Evolutionary conservation across 768 basidiomycete genomes (phyloP).

Genomic region (Podaxis sp.): DNA sequence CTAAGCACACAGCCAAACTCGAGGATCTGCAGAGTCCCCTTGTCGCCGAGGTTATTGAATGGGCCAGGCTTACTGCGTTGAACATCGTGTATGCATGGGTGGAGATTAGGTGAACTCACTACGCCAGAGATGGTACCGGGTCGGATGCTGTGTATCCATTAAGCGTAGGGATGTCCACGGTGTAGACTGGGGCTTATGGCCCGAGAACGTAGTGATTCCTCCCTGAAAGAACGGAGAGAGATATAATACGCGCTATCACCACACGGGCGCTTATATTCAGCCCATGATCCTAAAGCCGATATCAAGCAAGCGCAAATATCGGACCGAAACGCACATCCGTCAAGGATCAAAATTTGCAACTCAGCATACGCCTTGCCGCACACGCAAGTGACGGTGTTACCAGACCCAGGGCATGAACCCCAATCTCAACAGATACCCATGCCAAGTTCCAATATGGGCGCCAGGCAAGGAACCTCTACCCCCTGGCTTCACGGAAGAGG

Average conservation of each 20-base stretch:
- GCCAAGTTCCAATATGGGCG: conserved; percentile 73
- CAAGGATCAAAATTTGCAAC: conserved; percentile 10
- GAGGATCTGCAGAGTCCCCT: conserved; percentile 15
- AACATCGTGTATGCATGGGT: not conserved
- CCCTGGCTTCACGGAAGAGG: conserved; percentile 79
- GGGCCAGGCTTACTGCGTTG: not conserved
- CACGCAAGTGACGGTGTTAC: not conserved
- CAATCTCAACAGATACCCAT: conserved; percentile 36
- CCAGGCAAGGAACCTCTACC: conserved; percentile 89
- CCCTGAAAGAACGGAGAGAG: not conserved
- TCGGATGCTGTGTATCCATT: not conserved
- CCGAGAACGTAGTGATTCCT: not conserved
- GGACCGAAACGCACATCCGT: not conserved
- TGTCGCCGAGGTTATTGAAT: conserved; percentile 15
- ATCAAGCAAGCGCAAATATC: conserved; percentile 6
- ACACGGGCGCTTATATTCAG: too few species aligned
- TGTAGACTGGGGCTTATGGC: not conserved
- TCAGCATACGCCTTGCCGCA: not conserved
- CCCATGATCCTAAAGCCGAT: not conserved
- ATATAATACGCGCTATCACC: too few species aligned
- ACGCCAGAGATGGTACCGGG: not conserved
- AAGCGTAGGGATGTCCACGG: not conserved
- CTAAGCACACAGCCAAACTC: not conserved
- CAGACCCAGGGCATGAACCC: conserved; percentile 26
- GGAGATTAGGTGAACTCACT: not conserved